Evolutionary conservation across 768 basidiomycete genomes (phyloP), one percentile per base, ranked within the genome.

Genomic region (Chalciporus piperatus): DNA sequence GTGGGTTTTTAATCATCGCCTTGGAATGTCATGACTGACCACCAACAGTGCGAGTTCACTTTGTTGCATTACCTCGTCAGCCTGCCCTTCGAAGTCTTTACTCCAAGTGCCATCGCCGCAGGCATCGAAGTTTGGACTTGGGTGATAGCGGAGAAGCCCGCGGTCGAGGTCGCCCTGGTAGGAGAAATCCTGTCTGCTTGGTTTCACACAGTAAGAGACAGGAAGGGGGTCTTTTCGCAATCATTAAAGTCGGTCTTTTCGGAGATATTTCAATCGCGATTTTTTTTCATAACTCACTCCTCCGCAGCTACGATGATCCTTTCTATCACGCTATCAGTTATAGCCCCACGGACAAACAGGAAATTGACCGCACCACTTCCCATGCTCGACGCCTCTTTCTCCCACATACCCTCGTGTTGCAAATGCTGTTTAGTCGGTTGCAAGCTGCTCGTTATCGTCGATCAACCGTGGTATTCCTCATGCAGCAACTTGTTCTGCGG

Each of bases 51-150:
- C 63, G 92, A 98, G 52, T 80, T 88, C 62, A 88, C 89, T 20
- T 74, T 98, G 13, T 72, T 98, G 10, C 88, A 91, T 69, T 87
- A 92, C 66, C 74, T 98, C 22, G 94, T 98, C 8, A 76, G 79
- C 30, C 69, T 98, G 16, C 97, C 97, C 0, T 90, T 98, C 60
- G 87, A 89, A 50, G 85, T 90, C 3, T 92, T 92, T 55, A 94
- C 89, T 1, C 92, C 94, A 1, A 74, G 89, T 4, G 84, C 93
- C 1, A 82, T 98, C 50, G 80, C 90, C 14, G 82, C 90, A 2
- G 95, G 92, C 0, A 85, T 94, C 39, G 94, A 98, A 63, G 87
- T 88, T 10, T 98, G 97, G 97, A 92, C 89, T 3, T 98, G 95
- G 95, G 79, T 97, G 0, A 87, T 97, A 47, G 83, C 89, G 13